phyloP scores from a whole-genome alignment of 2,329 filamentous ascomycete genomes.

The Pseudogymnoascus destructans region DNA sequence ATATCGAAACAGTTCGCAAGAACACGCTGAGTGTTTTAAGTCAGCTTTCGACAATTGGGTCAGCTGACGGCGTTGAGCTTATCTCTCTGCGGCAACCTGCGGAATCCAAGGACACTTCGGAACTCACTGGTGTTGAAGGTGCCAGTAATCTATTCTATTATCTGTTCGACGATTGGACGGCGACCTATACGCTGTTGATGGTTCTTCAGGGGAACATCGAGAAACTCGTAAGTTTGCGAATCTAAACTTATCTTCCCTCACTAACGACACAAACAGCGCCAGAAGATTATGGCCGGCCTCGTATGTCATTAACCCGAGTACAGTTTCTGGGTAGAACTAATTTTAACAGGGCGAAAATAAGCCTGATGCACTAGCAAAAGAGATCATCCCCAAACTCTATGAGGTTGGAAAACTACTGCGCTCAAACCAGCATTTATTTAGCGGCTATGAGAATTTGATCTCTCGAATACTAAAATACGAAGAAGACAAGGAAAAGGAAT shows the following conservation, averaged over 20 bases:
- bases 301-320: slow-evolving; percentile 13
- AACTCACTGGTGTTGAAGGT: slow-evolving; percentile 32
- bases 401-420: slow-evolving; percentile 47
- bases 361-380: slow-evolving; percentile 30
- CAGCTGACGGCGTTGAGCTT: slow-evolving; percentile 21
- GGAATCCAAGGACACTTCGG: slow-evolving; percentile 21
- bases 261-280: slow-evolving; percentile 17
- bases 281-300: slow-evolving; percentile 21
- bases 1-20: slow-evolving; percentile 28
- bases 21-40: slow-evolving; percentile 48
- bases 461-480: slow-evolving; percentile 36
- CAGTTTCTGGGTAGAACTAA: slow-evolving; percentile 9
- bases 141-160: slow-evolving; percentile 53
- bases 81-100: slow-evolving; percentile 22
- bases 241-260: slow-evolving; percentile 4
- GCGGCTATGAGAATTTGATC: slow-evolving; percentile 46
- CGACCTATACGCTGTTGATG: slow-evolving; percentile 42
- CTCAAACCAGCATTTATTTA: slow-evolving; percentile 46
- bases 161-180: slow-evolving; percentile 52
- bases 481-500: neutral
- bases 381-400: slow-evolving; percentile 45
- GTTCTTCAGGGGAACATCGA: slow-evolving; percentile 34
- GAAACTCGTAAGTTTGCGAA: slow-evolving; percentile 31
- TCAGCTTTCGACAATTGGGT: slow-evolving; percentile 43
- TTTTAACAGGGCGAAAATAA: slow-evolving; percentile 25